A percentile compares a stretch with the other conserved stretches of the same genome.
phyloP scores from a whole-genome alignment of 176 grass and related monocot genomes.

The Aegilops umbellulata region DNA sequence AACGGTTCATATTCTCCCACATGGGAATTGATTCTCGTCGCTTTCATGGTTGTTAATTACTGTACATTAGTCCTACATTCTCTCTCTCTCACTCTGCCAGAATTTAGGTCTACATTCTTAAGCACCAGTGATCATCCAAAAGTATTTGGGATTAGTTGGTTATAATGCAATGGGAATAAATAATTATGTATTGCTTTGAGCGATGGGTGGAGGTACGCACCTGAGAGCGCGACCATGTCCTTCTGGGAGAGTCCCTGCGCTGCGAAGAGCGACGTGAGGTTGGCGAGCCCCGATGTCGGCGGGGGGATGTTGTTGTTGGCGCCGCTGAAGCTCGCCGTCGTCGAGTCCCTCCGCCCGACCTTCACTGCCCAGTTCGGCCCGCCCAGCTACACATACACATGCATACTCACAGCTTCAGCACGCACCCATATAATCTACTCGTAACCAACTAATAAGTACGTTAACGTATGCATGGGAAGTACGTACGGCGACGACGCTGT shows the following conservation, averaged over 20 bases:
- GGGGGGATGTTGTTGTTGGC: constrained; percentile 64
- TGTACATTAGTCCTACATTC: background rate
- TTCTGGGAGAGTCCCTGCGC: constrained; percentile 51
- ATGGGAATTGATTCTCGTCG: background rate
- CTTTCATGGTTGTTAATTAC: background rate
- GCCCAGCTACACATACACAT: constrained; percentile 49
- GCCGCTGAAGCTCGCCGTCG: constrained; percentile 44
- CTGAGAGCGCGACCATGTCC: constrained; percentile 72
- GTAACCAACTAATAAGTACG: background rate
- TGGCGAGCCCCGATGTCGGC: constrained; percentile 43
- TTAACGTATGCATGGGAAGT: background rate
- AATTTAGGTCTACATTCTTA: background rate
- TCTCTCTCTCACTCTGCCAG: too few relatives aligned
- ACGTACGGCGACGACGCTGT: constrained; percentile 53
- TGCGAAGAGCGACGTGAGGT: constrained; percentile 61
- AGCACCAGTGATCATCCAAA: background rate
- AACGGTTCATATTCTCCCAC: background rate
- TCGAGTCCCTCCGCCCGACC: constrained; percentile 69
- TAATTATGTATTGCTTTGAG: background rate
- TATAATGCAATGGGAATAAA: background rate
- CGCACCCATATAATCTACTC: too few relatives aligned
- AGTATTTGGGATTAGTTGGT: background rate
- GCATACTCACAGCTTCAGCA: background rate
- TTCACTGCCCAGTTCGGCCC: constrained; percentile 69
- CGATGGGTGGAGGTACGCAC: constrained; percentile 18